phyloP scores from a whole-genome alignment of 768 basidiomycete species.

The Pleurotus salmoneostramineus region DNA sequence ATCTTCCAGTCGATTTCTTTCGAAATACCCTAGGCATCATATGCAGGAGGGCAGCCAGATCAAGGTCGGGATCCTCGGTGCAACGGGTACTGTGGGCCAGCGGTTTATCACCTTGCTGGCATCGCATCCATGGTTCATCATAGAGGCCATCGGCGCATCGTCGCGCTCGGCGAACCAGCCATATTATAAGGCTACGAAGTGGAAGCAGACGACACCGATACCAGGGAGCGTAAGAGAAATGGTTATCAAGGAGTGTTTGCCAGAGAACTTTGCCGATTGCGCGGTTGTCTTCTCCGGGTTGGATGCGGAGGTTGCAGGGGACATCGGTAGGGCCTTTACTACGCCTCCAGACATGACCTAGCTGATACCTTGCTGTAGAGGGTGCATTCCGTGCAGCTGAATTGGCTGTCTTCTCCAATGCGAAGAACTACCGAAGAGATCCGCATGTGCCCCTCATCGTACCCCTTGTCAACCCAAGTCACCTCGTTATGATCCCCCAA shows the following conservation, averaged over 20 bases:
- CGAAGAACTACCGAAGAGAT: constrained; percentile 94
- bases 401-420: constrained; percentile 91
- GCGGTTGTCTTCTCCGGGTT: constrained; percentile 92
- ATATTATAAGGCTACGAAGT: constrained; percentile 70
- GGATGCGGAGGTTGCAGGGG: constrained; percentile 91
- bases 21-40: constrained; percentile 29
- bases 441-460: constrained; percentile 93
- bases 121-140: constrained; percentile 84
- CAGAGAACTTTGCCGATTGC: constrained; percentile 77
- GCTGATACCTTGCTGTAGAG: constrained; percentile 45
- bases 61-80: constrained; percentile 76
- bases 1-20: constrained; percentile 21
- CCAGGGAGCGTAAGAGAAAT: constrained; percentile 59
- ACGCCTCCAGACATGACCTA: not conserved
- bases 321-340: constrained; percentile 64
- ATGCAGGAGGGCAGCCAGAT: constrained; percentile 27
- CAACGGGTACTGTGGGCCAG: constrained; percentile 94
- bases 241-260: constrained; percentile 71
- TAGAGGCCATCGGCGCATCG: constrained; percentile 88
- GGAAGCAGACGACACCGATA: constrained; percentile 85
- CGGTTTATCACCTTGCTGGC: constrained; percentile 89
- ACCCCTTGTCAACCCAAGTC: constrained; percentile 88
- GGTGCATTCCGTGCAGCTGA: constrained; percentile 82
- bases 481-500: constrained; percentile 79
- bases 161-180: constrained; percentile 80